Evolutionary conservation across 2,329 filamentous ascomycete genomes (phyloP).

Genomic region (Epichloe glyceriae): DNA sequence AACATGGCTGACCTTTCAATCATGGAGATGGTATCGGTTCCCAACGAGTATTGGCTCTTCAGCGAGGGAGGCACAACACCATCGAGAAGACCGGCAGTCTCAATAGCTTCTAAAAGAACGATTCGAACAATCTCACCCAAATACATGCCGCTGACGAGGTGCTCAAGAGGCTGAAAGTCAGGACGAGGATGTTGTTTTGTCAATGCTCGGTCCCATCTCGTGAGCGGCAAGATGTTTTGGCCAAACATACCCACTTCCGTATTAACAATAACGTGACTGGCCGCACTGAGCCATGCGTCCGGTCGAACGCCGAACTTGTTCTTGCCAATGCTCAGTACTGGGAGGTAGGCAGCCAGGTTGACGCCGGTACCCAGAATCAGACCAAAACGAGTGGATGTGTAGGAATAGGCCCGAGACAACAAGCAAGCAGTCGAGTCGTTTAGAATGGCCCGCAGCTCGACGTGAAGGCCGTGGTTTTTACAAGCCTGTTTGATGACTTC

Average conservation of each 20-base stretch:
- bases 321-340: constrained; percentile 40
- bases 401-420: constrained; percentile 48
- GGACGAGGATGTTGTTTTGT: constrained; percentile 40
- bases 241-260: constrained; percentile 58
- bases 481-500: constrained; percentile 44
- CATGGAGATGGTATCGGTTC: constrained; percentile 45
- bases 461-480: constrained; percentile 33
- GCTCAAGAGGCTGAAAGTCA: constrained; percentile 49
- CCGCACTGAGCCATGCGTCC: constrained; percentile 40
- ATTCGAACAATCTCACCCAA: constrained; percentile 51
- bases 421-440: constrained; percentile 58
- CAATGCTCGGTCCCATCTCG: constrained; percentile 46
- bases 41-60: constrained; percentile 39
- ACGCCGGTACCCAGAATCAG: constrained; percentile 56
- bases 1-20: constrained; percentile 38
- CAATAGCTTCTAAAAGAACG: constrained; percentile 44
- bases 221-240: constrained; percentile 42
- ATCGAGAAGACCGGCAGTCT: constrained; percentile 39
- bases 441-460: constrained; percentile 46
- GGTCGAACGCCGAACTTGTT: constrained; percentile 45
- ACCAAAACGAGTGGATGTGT: constrained; percentile 46
- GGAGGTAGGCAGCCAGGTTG: constrained; percentile 53
- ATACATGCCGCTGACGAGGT: constrained; percentile 52
- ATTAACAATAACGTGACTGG: constrained; percentile 52
- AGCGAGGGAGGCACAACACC: constrained; percentile 43